Evolutionary conservation across 1,284 basidiomycete genomes (phyloP), one percentile per base, ranked within the genome.

Genomic region (Fomitopsis palustris): DNA sequence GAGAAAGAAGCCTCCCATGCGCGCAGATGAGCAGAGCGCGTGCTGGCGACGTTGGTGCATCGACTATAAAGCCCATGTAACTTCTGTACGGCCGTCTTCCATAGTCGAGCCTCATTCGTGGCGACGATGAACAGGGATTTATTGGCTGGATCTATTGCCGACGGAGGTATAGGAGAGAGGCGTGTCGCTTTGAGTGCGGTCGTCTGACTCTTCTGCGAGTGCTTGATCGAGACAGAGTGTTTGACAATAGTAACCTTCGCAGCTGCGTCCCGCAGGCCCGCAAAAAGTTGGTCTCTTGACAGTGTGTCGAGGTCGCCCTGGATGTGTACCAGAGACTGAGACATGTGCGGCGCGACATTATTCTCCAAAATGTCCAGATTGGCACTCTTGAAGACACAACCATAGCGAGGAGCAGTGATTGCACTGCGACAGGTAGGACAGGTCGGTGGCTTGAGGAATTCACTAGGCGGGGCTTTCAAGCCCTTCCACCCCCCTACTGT

Each of bases 341-440:
- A 78, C 81, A 86, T 83, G 31, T 74, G 72, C 27, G 75, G 75
- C 0, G 84, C 81, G 17, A 87, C 77, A 58, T 88, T 87, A 55
- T 79, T 77, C 65, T 89, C 87, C 38, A 87, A 68, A 25, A 89
- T 82, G 60, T 88, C 85, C 27, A 87, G 71, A 59, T 81, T 72
- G 0, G 85, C 84, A 7, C 83, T 77, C 67, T 89, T 90, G 68
- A 77, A 80, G 27, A 83, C 72, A 1, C 87, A 80, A 2, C 85
- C 81, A 68, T 87, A 86, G 12, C 84, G 79, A 3, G 78, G 78
- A 9, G 79, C 73, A 0, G 75, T 81, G 63, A 87, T 81, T 2
- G 77, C 74, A 0, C 70, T 66, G 8, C 81, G 78, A 64, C 84
- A 89, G 0, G 78, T 80, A 0, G 85, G 86, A 63, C 87, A 86